Conservation (phyloP, 768 basidiomycete genomes). For the Rhodotorula babjevae region DNA sequence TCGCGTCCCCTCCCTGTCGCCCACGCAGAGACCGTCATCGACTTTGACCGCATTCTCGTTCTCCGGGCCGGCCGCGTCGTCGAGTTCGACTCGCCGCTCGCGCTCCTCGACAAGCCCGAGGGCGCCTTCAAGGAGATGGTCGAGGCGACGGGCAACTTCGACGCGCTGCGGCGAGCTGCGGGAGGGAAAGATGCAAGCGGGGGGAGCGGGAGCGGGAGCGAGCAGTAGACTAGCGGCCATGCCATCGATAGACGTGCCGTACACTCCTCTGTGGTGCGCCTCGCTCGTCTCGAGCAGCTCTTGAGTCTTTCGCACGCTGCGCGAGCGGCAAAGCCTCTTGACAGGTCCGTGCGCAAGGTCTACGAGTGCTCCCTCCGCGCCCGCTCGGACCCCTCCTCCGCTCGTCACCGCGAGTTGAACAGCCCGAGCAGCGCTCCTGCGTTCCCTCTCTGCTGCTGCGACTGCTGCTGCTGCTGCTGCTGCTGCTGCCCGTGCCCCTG, state of each 20-base stretch:
- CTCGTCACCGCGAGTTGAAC: slow-evolving; percentile 6
- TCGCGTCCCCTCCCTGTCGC: background rate
- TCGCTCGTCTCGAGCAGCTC: too few species aligned
- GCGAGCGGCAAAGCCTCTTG: too few species aligned
- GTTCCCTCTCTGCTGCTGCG: background rate
- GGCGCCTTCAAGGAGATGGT: slow-evolving; percentile 34
- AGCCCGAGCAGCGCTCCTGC: slow-evolving; percentile 23
- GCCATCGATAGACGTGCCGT: background rate
- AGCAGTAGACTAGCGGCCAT: background rate
- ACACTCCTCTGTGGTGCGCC: too few species aligned
- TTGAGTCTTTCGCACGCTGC: too few species aligned
- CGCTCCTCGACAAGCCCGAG: slow-evolving; percentile 29
- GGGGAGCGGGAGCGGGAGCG: background rate
- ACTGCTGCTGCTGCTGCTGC: background rate
- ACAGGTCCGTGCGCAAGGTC: too few species aligned
- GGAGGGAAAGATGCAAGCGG: background rate
- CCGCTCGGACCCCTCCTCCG: background rate
- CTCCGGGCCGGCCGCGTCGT: slow-evolving; percentile 30
- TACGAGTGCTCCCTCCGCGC: too few species aligned
- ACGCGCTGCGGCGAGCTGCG: slow-evolving; percentile 14
- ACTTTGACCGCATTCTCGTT: slow-evolving; percentile 40
- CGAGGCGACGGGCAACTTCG: slow-evolving; percentile 25
- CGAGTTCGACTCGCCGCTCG: slow-evolving; percentile 40
- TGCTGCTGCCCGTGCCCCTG: too few species aligned
- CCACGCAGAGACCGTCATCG: slow-evolving; percentile 37